Percentiles rank a stretch among this genome's conserved stretches.
phyloP scores from a whole-genome alignment of 345 rosid genomes.

The Bretschneidera sinensis region DNA sequence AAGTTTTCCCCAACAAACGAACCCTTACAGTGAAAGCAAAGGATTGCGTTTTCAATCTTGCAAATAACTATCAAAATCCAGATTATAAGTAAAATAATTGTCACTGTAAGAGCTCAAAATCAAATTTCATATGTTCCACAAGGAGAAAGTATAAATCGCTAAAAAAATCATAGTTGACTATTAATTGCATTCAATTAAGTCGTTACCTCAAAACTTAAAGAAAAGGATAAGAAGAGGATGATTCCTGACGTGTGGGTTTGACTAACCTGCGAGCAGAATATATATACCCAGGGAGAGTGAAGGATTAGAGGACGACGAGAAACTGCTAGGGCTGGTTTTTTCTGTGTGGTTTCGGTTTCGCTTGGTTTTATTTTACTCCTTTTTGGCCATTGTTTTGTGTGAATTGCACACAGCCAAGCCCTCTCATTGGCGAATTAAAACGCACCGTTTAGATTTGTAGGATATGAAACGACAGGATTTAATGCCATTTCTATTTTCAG shows the following conservation, averaged over 20 bases:
- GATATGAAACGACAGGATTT: no score
- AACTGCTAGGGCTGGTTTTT: constrained; percentile 26
- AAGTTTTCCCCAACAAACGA: background rate
- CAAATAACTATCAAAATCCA: background rate
- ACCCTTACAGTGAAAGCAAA: background rate
- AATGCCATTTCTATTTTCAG: no score
- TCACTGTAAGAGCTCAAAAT: background rate
- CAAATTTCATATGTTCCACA: background rate
- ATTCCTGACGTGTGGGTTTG: constrained; percentile 3
- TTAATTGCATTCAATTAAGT: background rate
- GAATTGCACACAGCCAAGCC: no score
- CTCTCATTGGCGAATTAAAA: no score
- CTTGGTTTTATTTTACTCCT: background rate
- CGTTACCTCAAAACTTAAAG: background rate
- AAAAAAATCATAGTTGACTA: background rate
- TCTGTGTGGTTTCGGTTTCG: constrained; percentile 4
- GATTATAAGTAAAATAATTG: background rate
- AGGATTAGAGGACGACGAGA: constrained; percentile 6
- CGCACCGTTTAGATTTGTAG: no score
- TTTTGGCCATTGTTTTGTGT: no score
- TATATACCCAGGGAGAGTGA: no score
- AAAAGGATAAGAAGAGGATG: background rate
- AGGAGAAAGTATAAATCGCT: background rate
- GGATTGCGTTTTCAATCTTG: background rate
- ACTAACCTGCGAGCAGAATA: constrained; percentile 8